A percentile compares a stretch with the other conserved stretches of the same genome.
Conservation (phyloP, 345 rosid genomes). For the Eucalyptus tenuipes region DNA sequence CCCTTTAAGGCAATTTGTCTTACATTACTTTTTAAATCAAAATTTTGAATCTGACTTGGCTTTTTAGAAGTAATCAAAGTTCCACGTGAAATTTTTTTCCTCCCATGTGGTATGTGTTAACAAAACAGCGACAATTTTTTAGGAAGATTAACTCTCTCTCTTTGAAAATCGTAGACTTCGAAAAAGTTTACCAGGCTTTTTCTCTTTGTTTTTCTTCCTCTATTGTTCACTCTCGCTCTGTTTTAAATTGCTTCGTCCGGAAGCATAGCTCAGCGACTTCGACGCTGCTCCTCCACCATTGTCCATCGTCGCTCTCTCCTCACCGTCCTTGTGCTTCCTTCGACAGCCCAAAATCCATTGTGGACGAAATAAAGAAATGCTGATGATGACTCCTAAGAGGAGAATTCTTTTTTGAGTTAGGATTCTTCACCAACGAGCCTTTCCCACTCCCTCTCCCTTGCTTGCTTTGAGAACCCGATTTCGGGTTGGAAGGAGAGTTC, state of each 20-base stretch:
- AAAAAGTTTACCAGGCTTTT: not conserved
- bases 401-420: not conserved
- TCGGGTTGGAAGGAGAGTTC: not conserved
- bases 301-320: not conserved
- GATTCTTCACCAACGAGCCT: not conserved
- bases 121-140: not conserved
- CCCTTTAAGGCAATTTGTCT: not conserved
- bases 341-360: not conserved
- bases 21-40: not conserved
- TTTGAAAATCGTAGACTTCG: not conserved
- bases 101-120: not conserved
- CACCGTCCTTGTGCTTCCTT: not conserved
- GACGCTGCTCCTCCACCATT: not conserved
- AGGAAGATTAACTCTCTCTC: not conserved
- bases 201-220: not conserved
- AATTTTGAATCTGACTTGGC: not conserved
- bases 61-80: not conserved
- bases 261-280: not conserved
- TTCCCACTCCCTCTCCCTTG: not conserved
- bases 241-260: not conserved
- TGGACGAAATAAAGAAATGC: not conserved
- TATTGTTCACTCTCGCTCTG: not conserved
- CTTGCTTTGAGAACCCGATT: not conserved
- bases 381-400: not conserved
- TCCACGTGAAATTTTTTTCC: fast-evolving